Percentiles rank a stretch among this genome's conserved stretches.
Evolutionary conservation across 2,329 filamentous ascomycete species (phyloP).

Genomic region (Talaromyces pinophilus): DNA sequence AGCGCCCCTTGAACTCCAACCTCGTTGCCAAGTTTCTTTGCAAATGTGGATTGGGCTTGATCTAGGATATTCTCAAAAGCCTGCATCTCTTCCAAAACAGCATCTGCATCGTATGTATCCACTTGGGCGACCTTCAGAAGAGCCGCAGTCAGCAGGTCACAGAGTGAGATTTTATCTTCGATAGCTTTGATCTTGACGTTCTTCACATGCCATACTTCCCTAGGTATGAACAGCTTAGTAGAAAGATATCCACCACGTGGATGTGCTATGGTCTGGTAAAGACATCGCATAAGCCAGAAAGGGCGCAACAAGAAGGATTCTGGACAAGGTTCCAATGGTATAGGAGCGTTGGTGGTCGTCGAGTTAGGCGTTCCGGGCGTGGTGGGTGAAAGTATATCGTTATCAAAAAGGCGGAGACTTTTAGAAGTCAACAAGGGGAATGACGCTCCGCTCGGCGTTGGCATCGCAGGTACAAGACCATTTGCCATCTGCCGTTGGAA

Average conservation of each 20-base stretch:
- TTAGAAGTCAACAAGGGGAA: conserved; percentile 62
- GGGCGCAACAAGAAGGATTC: conserved; percentile 85
- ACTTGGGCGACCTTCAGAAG: conserved; percentile 79
- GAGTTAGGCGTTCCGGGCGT: conserved; percentile 67
- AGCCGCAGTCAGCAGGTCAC: conserved; percentile 86
- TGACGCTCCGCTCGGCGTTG: conserved; percentile 66
- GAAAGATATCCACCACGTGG: conserved; percentile 90
- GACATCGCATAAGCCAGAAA: conserved; percentile 94
- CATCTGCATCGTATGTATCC: conserved; percentile 87
- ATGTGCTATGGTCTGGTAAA: conserved; percentile 90
- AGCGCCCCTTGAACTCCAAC: conserved; percentile 78
- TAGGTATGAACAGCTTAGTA: conserved; percentile 85
- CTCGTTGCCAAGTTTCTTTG: conserved; percentile 87
- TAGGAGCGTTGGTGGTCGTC: conserved; percentile 65
- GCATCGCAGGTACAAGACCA: conserved; percentile 60
- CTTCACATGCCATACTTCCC: conserved; percentile 91
- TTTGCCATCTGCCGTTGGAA: conserved; percentile 51
- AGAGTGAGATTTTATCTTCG: conserved; percentile 91
- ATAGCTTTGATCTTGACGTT: conserved; percentile 88
- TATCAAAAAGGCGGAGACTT: conserved; percentile 80
- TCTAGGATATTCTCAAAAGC: conserved; percentile 81
- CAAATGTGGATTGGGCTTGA: conserved; percentile 72
- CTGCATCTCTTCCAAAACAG: conserved; percentile 92
- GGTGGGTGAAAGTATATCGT: conserved; percentile 69
- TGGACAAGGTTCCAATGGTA: conserved; percentile 86